These are phyloP conservation scores for Quercus agrifolia DNA, from an alignment of 306 rosid genomes.

Conservation along the genomic window DNA sequence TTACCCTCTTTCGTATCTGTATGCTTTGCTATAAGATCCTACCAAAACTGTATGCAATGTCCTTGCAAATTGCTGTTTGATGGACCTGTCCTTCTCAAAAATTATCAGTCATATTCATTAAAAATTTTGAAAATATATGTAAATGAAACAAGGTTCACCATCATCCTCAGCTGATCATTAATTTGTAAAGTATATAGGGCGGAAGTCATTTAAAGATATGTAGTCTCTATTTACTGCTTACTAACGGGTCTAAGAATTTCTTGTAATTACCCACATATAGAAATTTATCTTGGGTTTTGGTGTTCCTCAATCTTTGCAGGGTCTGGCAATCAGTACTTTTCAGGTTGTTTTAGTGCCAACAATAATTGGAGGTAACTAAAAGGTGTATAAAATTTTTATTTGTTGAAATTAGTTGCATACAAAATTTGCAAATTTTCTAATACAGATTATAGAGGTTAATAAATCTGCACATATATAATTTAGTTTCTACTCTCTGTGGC, in stretches of 20 bases:
- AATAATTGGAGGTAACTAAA: constrained; percentile 74
- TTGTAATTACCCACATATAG: not conserved
- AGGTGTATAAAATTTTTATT: constrained; percentile 15
- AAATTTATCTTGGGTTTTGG: constrained; percentile 15
- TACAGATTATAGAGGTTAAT: constrained; percentile 9
- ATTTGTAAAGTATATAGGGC: not conserved
- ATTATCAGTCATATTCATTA: not conserved
- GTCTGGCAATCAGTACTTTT: constrained; percentile 85
- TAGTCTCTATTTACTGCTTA: not conserved
- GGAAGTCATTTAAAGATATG: constrained; percentile 1
- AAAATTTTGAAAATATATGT: not conserved
- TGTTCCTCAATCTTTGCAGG: constrained; percentile 48
- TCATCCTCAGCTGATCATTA: not conserved
- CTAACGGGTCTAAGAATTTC: not conserved
- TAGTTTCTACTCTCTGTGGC: constrained; percentile 37
- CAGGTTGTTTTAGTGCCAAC: constrained; percentile 97
- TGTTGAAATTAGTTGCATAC: constrained; percentile 2
- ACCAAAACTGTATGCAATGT: not conserved
- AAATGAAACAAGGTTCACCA: not conserved
- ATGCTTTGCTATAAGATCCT: not conserved
- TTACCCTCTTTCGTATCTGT: not conserved
- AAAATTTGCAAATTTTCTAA: not conserved
- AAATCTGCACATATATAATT: constrained; percentile 10
- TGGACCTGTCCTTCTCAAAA: not conserved
- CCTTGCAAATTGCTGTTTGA: not conserved